These are phyloP conservation scores for Lachnellula cervina DNA, from an alignment of 2,329 filamentous ascomycete genomes.

Conservation along the genomic window DNA sequence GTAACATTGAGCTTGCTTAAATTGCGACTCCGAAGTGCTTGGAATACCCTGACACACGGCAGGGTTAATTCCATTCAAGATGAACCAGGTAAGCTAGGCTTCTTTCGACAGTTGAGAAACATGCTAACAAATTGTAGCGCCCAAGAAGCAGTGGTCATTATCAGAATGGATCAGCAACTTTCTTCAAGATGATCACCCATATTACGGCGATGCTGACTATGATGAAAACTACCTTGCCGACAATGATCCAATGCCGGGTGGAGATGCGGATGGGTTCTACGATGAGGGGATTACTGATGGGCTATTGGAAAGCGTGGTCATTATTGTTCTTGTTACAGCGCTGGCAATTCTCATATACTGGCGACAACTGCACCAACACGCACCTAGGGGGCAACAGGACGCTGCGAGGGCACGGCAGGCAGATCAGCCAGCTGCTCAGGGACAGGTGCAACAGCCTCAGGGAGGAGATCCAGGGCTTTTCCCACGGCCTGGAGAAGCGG, in stretches of 20 bases:
- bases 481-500: constrained; percentile 61
- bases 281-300: constrained; percentile 71
- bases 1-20: constrained; percentile 86
- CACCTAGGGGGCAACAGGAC: constrained; percentile 40
- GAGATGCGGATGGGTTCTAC: constrained; percentile 49
- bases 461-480: constrained; percentile 52
- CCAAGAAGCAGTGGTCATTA: constrained; percentile 69
- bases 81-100: constrained; percentile 63
- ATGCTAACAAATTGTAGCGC: constrained; percentile 45
- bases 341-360: constrained; percentile 79
- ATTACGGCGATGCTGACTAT: constrained; percentile 55
- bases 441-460: constrained; percentile 20
- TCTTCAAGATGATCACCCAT: constrained; percentile 58
- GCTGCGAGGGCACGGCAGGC: constrained; percentile 34
- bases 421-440: constrained; percentile 22
- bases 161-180: constrained; percentile 86
- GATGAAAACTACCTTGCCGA: constrained; percentile 38
- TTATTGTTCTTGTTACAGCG: constrained; percentile 69
- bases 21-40: constrained; percentile 78
- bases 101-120: neutral
- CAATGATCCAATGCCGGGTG: constrained; percentile 51
- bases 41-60: constrained; percentile 91
- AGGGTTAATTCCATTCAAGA: constrained; percentile 87
- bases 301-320: constrained; percentile 77
- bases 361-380: constrained; percentile 64